Evolutionary conservation across 2,329 filamentous ascomycete genomes (phyloP).

Genomic region (Arthrobotrys conoides): DNA sequence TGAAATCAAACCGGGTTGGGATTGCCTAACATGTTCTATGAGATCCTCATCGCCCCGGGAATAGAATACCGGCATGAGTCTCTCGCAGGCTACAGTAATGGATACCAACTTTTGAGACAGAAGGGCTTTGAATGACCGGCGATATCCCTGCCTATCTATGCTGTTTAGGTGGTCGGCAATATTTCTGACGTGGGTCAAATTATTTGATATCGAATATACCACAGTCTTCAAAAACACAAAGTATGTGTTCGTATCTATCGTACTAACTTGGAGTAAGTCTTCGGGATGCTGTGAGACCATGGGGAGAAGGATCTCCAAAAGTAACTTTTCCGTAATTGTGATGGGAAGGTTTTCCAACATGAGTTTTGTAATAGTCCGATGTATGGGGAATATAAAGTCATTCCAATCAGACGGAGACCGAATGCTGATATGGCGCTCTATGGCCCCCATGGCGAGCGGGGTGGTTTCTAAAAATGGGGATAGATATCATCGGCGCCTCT

Average conservation of each 20-base stretch:
- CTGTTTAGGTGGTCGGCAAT: not conserved
- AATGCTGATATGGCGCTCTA: not conserved
- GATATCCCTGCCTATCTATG: slow-evolving; percentile 5
- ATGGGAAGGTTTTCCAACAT: not conserved
- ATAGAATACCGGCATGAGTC: slow-evolving; percentile 2
- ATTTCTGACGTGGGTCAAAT: not conserved
- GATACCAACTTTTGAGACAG: not conserved
- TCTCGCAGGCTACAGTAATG: not conserved
- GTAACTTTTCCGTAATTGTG: not conserved
- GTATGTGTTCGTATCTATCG: slow-evolving; percentile 6
- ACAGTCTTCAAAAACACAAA: not conserved
- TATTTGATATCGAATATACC: slow-evolving; percentile 4
- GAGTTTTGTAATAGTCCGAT: not conserved
- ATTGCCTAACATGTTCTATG: not conserved
- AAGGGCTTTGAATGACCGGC: not conserved
- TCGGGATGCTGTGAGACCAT: not conserved
- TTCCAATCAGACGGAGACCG: not conserved
- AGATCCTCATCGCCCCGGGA: not conserved
- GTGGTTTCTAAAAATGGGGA: not conserved
- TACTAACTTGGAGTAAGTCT: not conserved
- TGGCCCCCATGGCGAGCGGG: too few species aligned
- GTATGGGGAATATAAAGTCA: not conserved
- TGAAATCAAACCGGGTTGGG: not conserved
- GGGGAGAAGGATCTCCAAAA: not conserved
- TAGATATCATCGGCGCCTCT: too few species aligned